These are phyloP conservation scores for Aegilops tauschii DNA, from an alignment of 176 grass and related monocot species.

Conservation along the genomic window DNA sequence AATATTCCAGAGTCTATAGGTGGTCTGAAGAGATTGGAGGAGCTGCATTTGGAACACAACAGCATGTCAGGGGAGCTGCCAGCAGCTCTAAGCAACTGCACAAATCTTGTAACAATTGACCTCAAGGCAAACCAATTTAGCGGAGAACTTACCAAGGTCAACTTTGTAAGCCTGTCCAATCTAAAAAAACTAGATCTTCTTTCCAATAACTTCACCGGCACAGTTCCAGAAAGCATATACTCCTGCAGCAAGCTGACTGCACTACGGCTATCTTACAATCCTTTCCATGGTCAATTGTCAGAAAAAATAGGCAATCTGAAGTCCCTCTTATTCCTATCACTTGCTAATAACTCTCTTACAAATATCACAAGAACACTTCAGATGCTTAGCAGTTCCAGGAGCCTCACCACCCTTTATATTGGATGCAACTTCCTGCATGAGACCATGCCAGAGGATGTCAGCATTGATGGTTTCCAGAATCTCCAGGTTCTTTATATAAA, in stretches of 20 bases:
- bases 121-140: not conserved
- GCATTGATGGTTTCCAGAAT: constrained; percentile 36
- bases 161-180: constrained; percentile 28
- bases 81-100: constrained; percentile 22
- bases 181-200: constrained; percentile 32
- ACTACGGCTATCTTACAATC: not conserved
- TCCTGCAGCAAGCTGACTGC: not conserved
- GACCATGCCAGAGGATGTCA: constrained; percentile 26
- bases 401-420: constrained; percentile 25
- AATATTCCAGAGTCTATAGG: constrained; percentile 5
- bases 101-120: not conserved
- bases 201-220: constrained; percentile 4
- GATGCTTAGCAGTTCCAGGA: not conserved
- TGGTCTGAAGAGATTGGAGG: constrained; percentile 14
- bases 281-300: not conserved
- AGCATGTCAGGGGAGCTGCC: constrained; percentile 14
- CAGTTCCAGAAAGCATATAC: not conserved
- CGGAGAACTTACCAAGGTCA: not conserved
- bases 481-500: constrained; percentile 23
- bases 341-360: constrained; percentile 15
- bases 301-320: constrained; percentile 10
- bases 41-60: constrained; percentile 34
- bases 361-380: constrained; percentile 32
- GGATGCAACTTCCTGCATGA: constrained; percentile 17
- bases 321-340: constrained; percentile 34